Percentiles rank a stretch among this genome's conserved stretches.
Evolutionary conservation across 257 asterid genomes (phyloP).

Genomic region (Solanum paucissectum): DNA sequence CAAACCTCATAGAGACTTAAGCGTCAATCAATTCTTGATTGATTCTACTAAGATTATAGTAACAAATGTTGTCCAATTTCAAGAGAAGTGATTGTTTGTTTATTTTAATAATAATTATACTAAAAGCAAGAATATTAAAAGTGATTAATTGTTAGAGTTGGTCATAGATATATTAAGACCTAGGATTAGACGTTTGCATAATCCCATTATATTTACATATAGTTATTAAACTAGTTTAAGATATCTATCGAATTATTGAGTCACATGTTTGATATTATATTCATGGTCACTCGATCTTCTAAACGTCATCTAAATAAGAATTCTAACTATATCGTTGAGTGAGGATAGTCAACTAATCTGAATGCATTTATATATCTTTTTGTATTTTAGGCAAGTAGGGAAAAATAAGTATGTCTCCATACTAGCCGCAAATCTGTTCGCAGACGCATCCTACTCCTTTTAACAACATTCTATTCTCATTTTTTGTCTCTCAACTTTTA

Average conservation of each 20-base stretch:
- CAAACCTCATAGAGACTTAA: too few relatives aligned
- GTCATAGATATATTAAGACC: neutral
- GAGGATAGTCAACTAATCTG: too few relatives aligned
- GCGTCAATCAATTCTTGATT: too few relatives aligned
- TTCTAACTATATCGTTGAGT: neutral
- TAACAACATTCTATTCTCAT: neutral
- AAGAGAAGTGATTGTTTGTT: too few relatives aligned
- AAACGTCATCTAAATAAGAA: too few relatives aligned
- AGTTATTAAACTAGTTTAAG: neutral
- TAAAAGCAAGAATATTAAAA: too few relatives aligned
- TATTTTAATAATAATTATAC: too few relatives aligned
- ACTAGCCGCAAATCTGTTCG: neutral
- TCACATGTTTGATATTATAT: neutral
- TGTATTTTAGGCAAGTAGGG: neutral
- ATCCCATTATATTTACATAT: neutral
- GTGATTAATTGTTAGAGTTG: too few relatives aligned
- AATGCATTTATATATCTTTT: neutral
- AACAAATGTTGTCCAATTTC: too few relatives aligned
- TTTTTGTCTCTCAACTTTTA: too few relatives aligned
- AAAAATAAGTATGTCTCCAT: neutral
- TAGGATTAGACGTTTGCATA: neutral
- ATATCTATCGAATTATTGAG: neutral
- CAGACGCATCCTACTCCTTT: neutral
- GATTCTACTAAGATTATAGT: too few relatives aligned
- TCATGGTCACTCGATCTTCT: neutral